phyloP scores from a whole-genome alignment of 805 yeast species.

The Candida schatavii region DNA sequence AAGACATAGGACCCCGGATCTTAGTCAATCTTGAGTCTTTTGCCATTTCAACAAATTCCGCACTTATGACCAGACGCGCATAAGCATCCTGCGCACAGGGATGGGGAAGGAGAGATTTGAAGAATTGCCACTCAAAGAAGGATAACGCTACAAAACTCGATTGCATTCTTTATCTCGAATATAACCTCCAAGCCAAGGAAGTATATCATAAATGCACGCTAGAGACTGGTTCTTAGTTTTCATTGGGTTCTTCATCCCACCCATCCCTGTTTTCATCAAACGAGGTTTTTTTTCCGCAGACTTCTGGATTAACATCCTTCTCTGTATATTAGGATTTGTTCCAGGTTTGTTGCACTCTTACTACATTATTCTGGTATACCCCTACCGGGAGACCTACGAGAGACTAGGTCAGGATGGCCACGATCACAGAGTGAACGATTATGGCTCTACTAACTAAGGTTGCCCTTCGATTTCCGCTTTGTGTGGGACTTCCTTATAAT shows the following conservation, averaged over 20 bases:
- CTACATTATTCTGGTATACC: slow-evolving; percentile 75
- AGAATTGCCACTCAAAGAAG: too few relatives aligned
- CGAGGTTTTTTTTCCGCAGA: slow-evolving; percentile 74
- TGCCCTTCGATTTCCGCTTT: too few relatives aligned
- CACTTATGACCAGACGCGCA: too few relatives aligned
- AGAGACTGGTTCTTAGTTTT: slow-evolving; percentile 66
- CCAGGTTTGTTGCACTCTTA: slow-evolving; percentile 79
- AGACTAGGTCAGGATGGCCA: slow-evolving; percentile 30
- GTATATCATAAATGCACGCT: slow-evolving; percentile 34
- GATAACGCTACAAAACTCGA: too few relatives aligned
- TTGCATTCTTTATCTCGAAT: too few relatives aligned
- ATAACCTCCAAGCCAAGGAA: too few relatives aligned
- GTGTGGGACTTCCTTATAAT: too few relatives aligned
- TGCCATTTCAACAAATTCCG: too few relatives aligned
- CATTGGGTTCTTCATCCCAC: slow-evolving; percentile 72
- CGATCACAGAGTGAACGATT: slow-evolving; percentile 18
- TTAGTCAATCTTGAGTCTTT: too few relatives aligned
- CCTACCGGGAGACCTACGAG: slow-evolving; percentile 36
- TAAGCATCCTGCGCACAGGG: too few relatives aligned
- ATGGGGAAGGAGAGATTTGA: too few relatives aligned
- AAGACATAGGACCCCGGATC: too few relatives aligned
- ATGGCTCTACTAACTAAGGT: slow-evolving; percentile 8
- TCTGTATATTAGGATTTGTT: slow-evolving; percentile 67
- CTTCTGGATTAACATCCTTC: slow-evolving; percentile 62
- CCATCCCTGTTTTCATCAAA: slow-evolving; percentile 72